Conservation (phyloP, 352 stramenopile species). For the Phytophthora macrochlamydospora region DNA sequence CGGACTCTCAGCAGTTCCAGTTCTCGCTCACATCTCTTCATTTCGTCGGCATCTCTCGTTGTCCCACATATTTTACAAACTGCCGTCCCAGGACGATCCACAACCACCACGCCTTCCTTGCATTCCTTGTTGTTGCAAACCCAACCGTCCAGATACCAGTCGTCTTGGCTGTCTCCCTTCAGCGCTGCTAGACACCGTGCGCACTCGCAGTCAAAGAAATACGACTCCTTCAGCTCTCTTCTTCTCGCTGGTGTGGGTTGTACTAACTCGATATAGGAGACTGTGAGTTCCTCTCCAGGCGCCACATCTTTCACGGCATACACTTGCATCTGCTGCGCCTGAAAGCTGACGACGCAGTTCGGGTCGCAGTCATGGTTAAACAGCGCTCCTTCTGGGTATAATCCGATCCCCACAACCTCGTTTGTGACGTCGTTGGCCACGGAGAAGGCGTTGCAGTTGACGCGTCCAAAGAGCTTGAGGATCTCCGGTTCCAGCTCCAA, state of each 20-base stretch:
- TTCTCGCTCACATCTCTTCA: constrained; percentile 17
- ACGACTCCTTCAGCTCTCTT: constrained; percentile 49
- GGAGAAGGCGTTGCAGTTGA: constrained; percentile 87
- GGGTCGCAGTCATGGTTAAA: constrained; percentile 81
- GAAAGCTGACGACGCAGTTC: constrained; percentile 78
- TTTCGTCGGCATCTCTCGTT: constrained; percentile 6
- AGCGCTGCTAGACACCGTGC: constrained; percentile 22
- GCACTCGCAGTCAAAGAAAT: constrained; percentile 77
- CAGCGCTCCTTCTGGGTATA: constrained; percentile 66
- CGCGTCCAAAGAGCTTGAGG: constrained; percentile 60
- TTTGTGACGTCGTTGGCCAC: constrained; percentile 54
- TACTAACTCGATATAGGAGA: constrained; percentile 78
- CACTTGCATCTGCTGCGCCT: constrained; percentile 47
- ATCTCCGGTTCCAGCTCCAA: constrained; percentile 37
- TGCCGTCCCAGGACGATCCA: constrained; percentile 1
- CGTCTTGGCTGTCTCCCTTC: constrained; percentile 18
- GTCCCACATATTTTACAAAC: constrained; percentile 32
- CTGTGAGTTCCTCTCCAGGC: constrained; percentile 61
- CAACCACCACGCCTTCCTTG: constrained; percentile 21
- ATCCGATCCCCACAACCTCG: constrained; percentile 57
- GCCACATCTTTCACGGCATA: constrained; percentile 49
- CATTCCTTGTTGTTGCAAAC: constrained; percentile 27
- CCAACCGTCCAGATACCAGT: constrained; percentile 52
- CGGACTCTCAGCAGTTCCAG: constrained; percentile 14
- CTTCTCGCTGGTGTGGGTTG: constrained; percentile 45